Evolutionary conservation across 179 eudicot species (phyloP), one percentile per base, ranked within the genome.

Genomic region (Amaranthus tricolor): DNA sequence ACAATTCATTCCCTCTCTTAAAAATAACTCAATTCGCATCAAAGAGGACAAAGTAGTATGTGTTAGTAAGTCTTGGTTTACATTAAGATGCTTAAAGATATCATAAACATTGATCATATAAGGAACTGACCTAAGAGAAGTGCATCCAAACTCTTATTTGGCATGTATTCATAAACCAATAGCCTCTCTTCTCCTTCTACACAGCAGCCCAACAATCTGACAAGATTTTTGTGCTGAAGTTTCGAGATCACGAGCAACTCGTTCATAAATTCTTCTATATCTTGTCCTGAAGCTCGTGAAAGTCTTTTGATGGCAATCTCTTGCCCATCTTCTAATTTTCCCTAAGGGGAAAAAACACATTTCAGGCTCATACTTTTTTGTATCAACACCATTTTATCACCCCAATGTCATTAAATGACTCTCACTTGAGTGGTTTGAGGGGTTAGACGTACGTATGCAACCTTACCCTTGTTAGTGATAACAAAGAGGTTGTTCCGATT

Each of bases 151-250:
- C 85, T 81, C 74, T 79, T 82, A 69, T 86, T 86, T 9, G 88
- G 87, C 85, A 87, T 71, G 76, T 78, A 83, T 59, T 87, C 85
- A 56, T 84, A 88, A 16, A 88, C 44, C 11, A 88, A 66, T 50
- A 88, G 77, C 61, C 82, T 88, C 58, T 88, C 92, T 21, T 83
- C 87, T 66, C 83, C 79, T 43, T 84, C 78, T 19, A 83, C 77
- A 71, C 88, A 88, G 72, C 88, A 88, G 4, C 84, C 89, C 24
- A 82, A 76, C 0, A 88, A 74, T 16, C 83, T 81, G 14, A 85
- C 89, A 45, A 86, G 85, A 82, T 86, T 86, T 15, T 85, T 75
- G 64, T 88, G 89, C 49, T 85, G 89, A 66, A 88, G 87, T 64
- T 83, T 82, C 0, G 92, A 85, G 21, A 86, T 86, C 51, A 88